Evolutionary conservation across 129 eudicot genomes (phyloP), one percentile per base, ranked within the genome.

Genomic region (Artemisia argyi): DNA sequence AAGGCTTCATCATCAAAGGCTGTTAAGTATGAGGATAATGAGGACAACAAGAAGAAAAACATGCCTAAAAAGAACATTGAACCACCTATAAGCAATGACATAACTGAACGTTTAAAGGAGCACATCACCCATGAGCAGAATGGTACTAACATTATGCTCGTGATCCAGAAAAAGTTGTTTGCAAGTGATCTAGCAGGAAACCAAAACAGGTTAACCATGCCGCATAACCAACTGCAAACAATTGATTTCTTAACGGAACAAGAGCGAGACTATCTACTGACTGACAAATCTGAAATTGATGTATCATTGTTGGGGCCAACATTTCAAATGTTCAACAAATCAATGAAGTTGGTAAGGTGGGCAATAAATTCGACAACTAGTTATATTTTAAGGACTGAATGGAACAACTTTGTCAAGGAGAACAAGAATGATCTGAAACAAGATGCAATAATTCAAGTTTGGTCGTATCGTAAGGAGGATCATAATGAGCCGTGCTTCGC

Each of bases 131-230:
- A 69, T 51, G 12, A 30, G 73, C 16, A 5, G 6, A 53, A 69
- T 7, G 73, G 62, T 30, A 52, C 8, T 3, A 48, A 69, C 7
- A 16, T 52, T n/a, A 53, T 6, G 20, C 3, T 69, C 47, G 49
- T 69, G 30, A 69, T 69, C 49, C 73, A 53, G 26, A 71, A 57
- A 44, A 0, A 4, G 9, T 14, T 71, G 46, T 71, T 2, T 44
- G 0, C 0, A 8, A 69, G 35, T 57, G 75, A 71, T 57, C 5
- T 71, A 1, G 5, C 17, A 15, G 10, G 14, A 15, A 11, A 1
- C 66, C 75, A 56, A 46, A 71, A 71, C 56, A 35, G 66, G 75
- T 44, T 71, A 15, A 35, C 7, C 35, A 56, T 71, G 66, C 75
- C 75, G 15, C 11, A 18, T 20, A 68, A 68, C 60, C 73, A 68